phyloP scores from a whole-genome alignment of 2,329 filamentous ascomycete genomes.

The Ascochyta viciae-villosae region DNA sequence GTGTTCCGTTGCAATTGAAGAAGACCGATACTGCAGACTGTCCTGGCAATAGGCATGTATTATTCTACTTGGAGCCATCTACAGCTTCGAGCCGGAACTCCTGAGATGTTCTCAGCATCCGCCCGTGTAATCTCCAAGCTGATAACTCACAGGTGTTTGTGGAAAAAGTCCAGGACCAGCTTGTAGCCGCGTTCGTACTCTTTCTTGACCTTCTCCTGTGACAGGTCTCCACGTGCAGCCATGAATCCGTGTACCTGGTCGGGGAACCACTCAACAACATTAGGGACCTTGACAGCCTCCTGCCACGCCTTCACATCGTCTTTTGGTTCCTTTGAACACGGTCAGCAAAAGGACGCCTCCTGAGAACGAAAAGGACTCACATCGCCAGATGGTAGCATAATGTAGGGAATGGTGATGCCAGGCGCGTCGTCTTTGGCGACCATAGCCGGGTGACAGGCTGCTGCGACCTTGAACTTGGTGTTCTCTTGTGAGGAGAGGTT shows the following conservation, averaged over 20 bases:
- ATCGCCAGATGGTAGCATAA: slow-evolving; percentile 64
- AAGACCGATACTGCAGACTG: too few species aligned
- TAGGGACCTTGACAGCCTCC: slow-evolving; percentile 55
- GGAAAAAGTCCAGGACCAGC: slow-evolving; percentile 59
- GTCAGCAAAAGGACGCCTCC: background rate
- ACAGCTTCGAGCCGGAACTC: slow-evolving; percentile 29
- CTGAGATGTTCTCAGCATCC: slow-evolving; percentile 26
- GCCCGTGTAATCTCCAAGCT: background rate
- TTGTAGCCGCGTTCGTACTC: slow-evolving; percentile 61
- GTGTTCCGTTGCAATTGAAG: too few species aligned
- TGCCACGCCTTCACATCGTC: slow-evolving; percentile 60
- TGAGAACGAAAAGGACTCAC: background rate
- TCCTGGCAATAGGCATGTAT: too few species aligned
- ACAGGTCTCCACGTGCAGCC: slow-evolving; percentile 55
- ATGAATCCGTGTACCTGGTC: slow-evolving; percentile 57
- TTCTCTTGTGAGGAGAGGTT: slow-evolving; percentile 60
- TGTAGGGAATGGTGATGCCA: slow-evolving; percentile 63
- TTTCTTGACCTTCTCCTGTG: slow-evolving; percentile 56
- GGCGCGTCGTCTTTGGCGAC: slow-evolving; percentile 65
- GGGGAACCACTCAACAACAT: slow-evolving; percentile 57
- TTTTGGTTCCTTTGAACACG: slow-evolving; percentile 54
- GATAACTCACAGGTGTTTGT: slow-evolving; percentile 58
- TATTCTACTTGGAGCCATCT: background rate
- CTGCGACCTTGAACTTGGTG: slow-evolving; percentile 65
- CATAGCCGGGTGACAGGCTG: slow-evolving; percentile 66